Evolutionary conservation across 192 early-diverging fungal species (phyloP).

Genomic region (Coemansia sp.): DNA sequence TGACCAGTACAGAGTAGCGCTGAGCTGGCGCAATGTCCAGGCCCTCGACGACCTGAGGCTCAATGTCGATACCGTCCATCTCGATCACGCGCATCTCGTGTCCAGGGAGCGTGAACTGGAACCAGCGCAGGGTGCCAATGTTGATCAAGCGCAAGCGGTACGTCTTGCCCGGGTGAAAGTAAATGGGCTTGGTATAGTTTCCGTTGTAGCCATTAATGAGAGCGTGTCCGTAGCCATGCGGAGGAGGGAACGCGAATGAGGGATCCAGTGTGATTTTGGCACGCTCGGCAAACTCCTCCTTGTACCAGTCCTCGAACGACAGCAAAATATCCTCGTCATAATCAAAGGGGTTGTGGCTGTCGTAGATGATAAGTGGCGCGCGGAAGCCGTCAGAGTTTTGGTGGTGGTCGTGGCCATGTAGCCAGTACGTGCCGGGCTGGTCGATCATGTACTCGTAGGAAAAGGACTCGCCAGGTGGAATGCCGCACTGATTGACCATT

Average conservation of each 20-base stretch:
- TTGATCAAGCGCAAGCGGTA: constrained; percentile 82
- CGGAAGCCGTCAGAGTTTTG: constrained; percentile 86
- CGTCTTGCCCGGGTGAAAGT: constrained; percentile 71
- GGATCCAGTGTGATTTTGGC: constrained; percentile 53
- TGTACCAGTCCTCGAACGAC: constrained; percentile 73
- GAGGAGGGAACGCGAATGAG: constrained; percentile 59
- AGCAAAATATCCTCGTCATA: constrained; percentile 70
- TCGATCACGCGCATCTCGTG: constrained; percentile 81
- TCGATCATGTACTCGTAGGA: constrained; percentile 66
- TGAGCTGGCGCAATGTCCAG: constrained; percentile 70
- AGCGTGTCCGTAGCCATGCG: constrained; percentile 58
- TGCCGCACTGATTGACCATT: constrained; percentile 73
- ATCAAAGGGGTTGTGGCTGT: constrained; percentile 49
- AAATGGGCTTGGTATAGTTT: constrained; percentile 51
- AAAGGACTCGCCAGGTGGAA: constrained; percentile 63
- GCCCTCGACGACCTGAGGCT: constrained; percentile 58
- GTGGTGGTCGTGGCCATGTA: constrained; percentile 67
- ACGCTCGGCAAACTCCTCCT: constrained; percentile 59
- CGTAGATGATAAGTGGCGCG: constrained; percentile 68
- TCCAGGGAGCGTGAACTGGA: constrained; percentile 72
- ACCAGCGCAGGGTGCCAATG: constrained; percentile 69
- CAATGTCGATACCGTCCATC: constrained; percentile 68
- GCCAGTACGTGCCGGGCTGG: constrained; percentile 84
- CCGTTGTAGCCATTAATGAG: constrained; percentile 52
- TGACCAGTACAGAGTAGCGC: constrained; percentile 77